These are phyloP conservation scores for Chamaecrista fasciculata DNA, from an alignment of 306 rosid genomes.

Conservation along the genomic window DNA sequence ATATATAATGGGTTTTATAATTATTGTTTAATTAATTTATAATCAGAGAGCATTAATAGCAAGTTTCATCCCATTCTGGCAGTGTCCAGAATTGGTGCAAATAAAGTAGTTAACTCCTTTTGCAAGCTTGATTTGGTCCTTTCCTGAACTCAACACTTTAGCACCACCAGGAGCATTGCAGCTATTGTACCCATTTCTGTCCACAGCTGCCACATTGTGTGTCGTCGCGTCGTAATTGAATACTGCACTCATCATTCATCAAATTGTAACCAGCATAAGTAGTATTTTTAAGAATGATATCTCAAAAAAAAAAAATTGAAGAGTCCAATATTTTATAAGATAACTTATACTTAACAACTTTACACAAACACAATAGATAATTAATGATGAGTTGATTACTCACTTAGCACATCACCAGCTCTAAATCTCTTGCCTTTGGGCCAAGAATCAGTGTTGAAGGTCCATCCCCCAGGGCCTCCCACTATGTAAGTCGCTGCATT, in stretches of 20 bases:
- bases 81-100: conserved; percentile 61
- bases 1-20: no score
- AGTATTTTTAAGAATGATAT: no score
- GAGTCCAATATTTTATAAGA: no score
- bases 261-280: neutral
- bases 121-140: conserved; percentile 45
- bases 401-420: conserved; percentile 58
- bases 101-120: conserved; percentile 61
- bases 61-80: conserved; percentile 61
- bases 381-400: no score
- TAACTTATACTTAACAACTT: no score
- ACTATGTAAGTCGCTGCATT: conserved; percentile 48
- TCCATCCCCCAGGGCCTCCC: conserved; percentile 61
- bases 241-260: conserved; percentile 34
- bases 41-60: conserved; percentile 48
- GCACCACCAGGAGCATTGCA: conserved; percentile 53
- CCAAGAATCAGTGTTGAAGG: conserved; percentile 51
- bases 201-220: conserved; percentile 68
- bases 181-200: conserved; percentile 34
- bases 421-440: conserved; percentile 51
- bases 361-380: no score
- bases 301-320: no score
- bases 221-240: conserved; percentile 46
- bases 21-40: no score
- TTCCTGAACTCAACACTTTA: conserved; percentile 47